These are phyloP conservation scores for Naumovozyma castellii DNA, from an alignment of 805 yeast genomes.

Conservation along the genomic window DNA sequence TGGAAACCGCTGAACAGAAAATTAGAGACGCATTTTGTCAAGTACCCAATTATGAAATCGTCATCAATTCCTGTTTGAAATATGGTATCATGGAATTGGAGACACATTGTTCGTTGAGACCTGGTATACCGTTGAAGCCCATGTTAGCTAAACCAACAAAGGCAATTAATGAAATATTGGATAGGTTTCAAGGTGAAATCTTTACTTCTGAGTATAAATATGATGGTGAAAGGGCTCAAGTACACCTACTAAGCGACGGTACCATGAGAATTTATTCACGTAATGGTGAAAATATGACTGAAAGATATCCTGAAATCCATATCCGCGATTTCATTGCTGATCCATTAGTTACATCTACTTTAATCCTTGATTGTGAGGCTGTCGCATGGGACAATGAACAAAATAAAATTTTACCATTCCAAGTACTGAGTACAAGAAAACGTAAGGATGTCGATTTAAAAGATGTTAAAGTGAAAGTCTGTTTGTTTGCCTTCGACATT, in stretches of 20 bases:
- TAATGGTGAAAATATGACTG: slow-evolving; percentile 95
- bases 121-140: slow-evolving; percentile 93
- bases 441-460: slow-evolving; percentile 84
- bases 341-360: slow-evolving; percentile 35
- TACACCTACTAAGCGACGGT: slow-evolving; percentile 63
- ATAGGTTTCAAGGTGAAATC: slow-evolving; percentile 71
- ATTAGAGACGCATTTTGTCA: slow-evolving; percentile 82
- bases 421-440: slow-evolving; percentile 84
- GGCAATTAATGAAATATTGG: slow-evolving; percentile 82
- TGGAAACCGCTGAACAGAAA: slow-evolving; percentile 62
- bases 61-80: slow-evolving; percentile 56
- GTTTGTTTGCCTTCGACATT: slow-evolving; percentile 86
- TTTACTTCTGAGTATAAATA: slow-evolving; percentile 96
- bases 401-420: slow-evolving; percentile 84
- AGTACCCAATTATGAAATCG: slow-evolving; percentile 78
- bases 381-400: slow-evolving; percentile 89
- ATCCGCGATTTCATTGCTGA: slow-evolving; percentile 47
- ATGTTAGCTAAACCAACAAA: slow-evolving; percentile 98
- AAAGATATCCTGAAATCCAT: slow-evolving; percentile 86
- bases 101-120: slow-evolving; percentile 64
- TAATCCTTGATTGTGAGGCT: slow-evolving; percentile 91
- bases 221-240: slow-evolving; percentile 96
- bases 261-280: slow-evolving; percentile 74
- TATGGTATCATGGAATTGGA: slow-evolving; percentile 59
- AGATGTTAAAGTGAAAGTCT: slow-evolving; percentile 83